Evolutionary conservation across 2,329 filamentous ascomycete genomes (phyloP), one percentile per base, ranked within the genome.

Genomic region (Microdochium trichocladiopsis): DNA sequence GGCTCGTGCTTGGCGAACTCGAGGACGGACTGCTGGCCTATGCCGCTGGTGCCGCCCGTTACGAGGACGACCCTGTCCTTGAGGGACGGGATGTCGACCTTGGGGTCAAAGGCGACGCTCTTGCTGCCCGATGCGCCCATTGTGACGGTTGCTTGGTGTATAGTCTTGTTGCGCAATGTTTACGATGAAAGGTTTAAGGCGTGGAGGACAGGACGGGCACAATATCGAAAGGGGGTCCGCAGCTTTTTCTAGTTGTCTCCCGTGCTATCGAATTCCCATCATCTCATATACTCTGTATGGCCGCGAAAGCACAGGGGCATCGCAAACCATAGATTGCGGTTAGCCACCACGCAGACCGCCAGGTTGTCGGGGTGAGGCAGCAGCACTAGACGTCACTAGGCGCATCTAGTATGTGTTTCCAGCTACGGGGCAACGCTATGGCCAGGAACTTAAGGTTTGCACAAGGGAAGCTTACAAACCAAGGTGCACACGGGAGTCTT

Each of bases 21-120:
- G 10, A 67, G 57, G 41, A 71, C 61, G 14, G 65, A 65, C 56
- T 72, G 66, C 52, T 63, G 66, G n/a, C 72, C 71, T 3, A 73
- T 59, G 0, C 71, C 71, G 22, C 62, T 57, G 47, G 66, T 73
- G 52, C 65, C 68, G 28, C 69, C 68, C 18, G 68, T 71, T 25
- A 71, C 60, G 2, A 70, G 55, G 22, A 70, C 66, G 16, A 67
- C 58, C 50, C 67, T 69, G 22, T 61, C 65, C 5, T 57, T 45
- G 6, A 69, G 61, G 36, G 61, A 53, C 3, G 67, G 67, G 33
- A 70, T 67, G 36, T 65, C 63, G 28, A 8, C 8, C 14, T 33
- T 33, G 28, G 28, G 8, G 28, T 33, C 28, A 33, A 33, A 33
- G 28, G 28, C 14, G 28, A 33, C 28, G 14, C 28, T 14, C 28